Conservation (phyloP, 2,329 filamentous ascomycete species). For the Bipolaris victoriae region DNA sequence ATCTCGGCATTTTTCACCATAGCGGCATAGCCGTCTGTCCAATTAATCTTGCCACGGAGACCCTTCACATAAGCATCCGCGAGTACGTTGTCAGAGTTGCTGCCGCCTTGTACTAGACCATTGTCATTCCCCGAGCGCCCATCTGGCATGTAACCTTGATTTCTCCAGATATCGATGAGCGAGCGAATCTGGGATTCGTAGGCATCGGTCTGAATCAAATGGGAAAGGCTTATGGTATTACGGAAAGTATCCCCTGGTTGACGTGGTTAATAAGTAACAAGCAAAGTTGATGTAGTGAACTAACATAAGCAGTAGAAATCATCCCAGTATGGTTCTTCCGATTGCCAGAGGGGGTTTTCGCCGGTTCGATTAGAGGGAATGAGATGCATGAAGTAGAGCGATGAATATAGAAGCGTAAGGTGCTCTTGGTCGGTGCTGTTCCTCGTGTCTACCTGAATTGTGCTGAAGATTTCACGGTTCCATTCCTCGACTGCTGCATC, state of each 20-base stretch:
- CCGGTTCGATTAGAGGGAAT: constrained; percentile 73
- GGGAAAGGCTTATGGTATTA: constrained; percentile 62
- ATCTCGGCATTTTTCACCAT: constrained; percentile 73
- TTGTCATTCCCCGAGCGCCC: constrained; percentile 71
- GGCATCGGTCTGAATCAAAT: constrained; percentile 66
- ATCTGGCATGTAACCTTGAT: constrained; percentile 69
- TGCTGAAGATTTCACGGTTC: constrained; percentile 61
- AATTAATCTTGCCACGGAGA: constrained; percentile 66
- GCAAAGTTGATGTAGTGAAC: constrained; percentile 37
- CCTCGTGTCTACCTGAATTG: constrained; percentile 53
- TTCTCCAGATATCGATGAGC: constrained; percentile 70
- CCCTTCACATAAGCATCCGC: constrained; percentile 75
- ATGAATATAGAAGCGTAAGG: constrained; percentile 68
- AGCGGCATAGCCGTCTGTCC: constrained; percentile 71
- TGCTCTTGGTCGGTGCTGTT: constrained; percentile 59
- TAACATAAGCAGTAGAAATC: constrained; percentile 70
- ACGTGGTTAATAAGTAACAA: constrained; percentile 50
- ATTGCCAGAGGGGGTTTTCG: constrained; percentile 71
- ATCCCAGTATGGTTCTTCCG: constrained; percentile 71
- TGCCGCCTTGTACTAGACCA: constrained; percentile 71
- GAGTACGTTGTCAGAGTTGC: constrained; percentile 72
- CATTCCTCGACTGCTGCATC: constrained; percentile 50
- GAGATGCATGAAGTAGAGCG: constrained; percentile 71
- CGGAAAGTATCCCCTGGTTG: constrained; percentile 67
- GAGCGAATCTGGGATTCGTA: constrained; percentile 71